Percentiles rank a stretch among this genome's conserved stretches.
phyloP scores from a whole-genome alignment of 2,329 filamentous ascomycete species.

The Apiospora arundinis region DNA sequence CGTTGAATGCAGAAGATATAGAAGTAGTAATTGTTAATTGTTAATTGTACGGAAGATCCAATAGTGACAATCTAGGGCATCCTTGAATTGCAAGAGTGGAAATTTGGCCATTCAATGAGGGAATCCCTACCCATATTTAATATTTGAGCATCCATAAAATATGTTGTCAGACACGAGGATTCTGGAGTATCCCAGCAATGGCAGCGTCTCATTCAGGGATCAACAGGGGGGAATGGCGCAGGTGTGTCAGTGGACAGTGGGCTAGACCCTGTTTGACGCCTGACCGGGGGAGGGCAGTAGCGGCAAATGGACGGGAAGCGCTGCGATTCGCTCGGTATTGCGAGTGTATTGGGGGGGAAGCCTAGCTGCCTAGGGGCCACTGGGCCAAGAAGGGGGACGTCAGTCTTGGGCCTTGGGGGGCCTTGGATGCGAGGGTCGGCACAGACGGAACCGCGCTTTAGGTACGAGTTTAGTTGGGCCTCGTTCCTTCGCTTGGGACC shows the following conservation, averaged over 20 bases:
- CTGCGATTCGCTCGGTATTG: conserved; percentile 8
- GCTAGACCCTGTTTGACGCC: conserved; percentile 12
- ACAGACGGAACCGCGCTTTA: not conserved
- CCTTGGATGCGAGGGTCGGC: not conserved
- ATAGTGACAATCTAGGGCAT: not conserved
- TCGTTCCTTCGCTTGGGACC: not conserved
- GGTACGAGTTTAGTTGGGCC: not conserved
- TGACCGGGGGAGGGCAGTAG: not conserved
- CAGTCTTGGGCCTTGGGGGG: not conserved
- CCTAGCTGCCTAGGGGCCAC: too few species aligned
- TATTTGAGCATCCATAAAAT: conserved; percentile 5
- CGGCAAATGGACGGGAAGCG: conserved; percentile 4
- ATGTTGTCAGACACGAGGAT: conserved; percentile 1
- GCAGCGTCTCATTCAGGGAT: conserved; percentile 4
- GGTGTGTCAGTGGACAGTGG: not conserved
- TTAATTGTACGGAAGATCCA: not conserved
- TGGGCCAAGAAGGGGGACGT: too few species aligned
- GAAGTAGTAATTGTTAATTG: too few species aligned
- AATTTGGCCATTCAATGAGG: not conserved
- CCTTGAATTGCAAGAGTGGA: not conserved
- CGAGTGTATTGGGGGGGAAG: not conserved
- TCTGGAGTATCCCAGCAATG: conserved; percentile 5
- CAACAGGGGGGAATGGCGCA: conserved; percentile 8
- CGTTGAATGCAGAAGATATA: not conserved
- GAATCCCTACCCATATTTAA: not conserved